phyloP scores from a whole-genome alignment of 768 basidiomycete species.

The Phlebiopsis gigantea region DNA sequence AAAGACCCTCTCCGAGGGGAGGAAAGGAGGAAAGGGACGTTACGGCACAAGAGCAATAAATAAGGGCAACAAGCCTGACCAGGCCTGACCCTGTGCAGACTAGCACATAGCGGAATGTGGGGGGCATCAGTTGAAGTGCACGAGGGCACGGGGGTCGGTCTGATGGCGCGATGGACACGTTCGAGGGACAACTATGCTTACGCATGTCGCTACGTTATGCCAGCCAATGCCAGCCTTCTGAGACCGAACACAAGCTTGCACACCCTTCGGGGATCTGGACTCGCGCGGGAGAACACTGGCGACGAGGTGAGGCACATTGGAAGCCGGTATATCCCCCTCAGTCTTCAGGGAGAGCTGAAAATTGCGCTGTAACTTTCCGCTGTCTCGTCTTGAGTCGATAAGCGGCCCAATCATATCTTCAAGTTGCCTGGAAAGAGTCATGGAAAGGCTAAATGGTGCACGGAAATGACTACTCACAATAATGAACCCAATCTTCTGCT shows the following conservation, averaged over 20 bases:
- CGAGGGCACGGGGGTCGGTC: neutral
- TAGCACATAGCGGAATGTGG: too few relatives aligned
- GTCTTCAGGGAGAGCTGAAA: neutral
- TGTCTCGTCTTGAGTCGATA: neutral
- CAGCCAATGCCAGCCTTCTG: neutral
- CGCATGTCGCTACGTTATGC: neutral
- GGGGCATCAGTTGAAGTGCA: neutral
- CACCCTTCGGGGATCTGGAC: neutral
- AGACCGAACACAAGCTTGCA: neutral
- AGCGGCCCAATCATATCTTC: neutral
- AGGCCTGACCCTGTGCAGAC: neutral
- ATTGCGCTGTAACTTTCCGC: neutral
- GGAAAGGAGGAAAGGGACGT: neutral
- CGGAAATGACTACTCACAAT: constrained; percentile 1
- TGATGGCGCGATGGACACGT: neutral
- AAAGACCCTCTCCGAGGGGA: neutral
- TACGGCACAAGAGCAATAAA: neutral
- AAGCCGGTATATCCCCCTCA: neutral
- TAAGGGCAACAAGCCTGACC: neutral
- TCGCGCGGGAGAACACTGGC: neutral
- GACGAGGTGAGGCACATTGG: neutral
- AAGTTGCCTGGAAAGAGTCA: neutral
- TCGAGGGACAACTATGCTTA: neutral
- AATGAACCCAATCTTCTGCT: neutral
- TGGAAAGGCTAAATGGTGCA: constrained; percentile 8